These are phyloP conservation scores for Rhodotorula babjevae DNA, from an alignment of 768 basidiomycete genomes.

Conservation along the genomic window DNA sequence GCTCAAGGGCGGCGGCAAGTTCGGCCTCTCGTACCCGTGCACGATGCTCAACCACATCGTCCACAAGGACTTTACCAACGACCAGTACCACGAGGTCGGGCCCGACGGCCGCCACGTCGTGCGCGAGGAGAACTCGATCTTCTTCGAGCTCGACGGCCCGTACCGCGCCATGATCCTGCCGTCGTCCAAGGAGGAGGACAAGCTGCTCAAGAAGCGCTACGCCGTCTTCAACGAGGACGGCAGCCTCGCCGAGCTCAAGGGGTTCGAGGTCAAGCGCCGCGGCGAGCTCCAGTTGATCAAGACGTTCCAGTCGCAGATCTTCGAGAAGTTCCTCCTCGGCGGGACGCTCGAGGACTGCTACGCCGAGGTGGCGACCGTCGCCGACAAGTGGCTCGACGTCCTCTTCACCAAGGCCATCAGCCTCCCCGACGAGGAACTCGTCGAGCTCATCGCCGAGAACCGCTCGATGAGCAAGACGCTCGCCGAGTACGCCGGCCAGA, in stretches of 20 bases:
- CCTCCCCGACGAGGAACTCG: conserved; percentile 82
- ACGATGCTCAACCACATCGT: conserved; percentile 99
- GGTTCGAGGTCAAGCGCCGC: conserved; percentile 96
- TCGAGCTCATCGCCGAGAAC: conserved; percentile 98
- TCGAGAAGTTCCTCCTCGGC: conserved; percentile 93
- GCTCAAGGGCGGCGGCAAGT: conserved; percentile 75
- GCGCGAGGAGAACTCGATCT: conserved; percentile 95
- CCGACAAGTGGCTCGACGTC: conserved; percentile 95
- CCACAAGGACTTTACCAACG: conserved; percentile 88
- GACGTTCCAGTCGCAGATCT: conserved; percentile 97
- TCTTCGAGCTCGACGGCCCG: conserved; percentile 97
- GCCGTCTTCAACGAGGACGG: conserved; percentile 99
- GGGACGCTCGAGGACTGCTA: conserved; percentile 93
- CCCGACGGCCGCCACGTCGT: conserved; percentile 76
- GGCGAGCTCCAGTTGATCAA: conserved; percentile 98
- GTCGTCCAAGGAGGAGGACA: conserved; percentile 98
- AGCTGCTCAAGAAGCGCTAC: conserved; percentile 94
- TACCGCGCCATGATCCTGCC: conserved; percentile 99
- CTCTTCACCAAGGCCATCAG: conserved; percentile 80
- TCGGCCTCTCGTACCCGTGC: conserved; percentile 91
- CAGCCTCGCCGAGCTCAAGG: conserved; percentile 93
- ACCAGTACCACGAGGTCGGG: conserved; percentile 86
- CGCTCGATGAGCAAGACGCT: conserved; percentile 95
- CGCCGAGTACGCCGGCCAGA: conserved; percentile 91
- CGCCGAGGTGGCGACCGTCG: conserved; percentile 82